These are phyloP conservation scores for Xerocomellus amylosporus DNA, from an alignment of 768 basidiomycete genomes.

Conservation along the genomic window DNA sequence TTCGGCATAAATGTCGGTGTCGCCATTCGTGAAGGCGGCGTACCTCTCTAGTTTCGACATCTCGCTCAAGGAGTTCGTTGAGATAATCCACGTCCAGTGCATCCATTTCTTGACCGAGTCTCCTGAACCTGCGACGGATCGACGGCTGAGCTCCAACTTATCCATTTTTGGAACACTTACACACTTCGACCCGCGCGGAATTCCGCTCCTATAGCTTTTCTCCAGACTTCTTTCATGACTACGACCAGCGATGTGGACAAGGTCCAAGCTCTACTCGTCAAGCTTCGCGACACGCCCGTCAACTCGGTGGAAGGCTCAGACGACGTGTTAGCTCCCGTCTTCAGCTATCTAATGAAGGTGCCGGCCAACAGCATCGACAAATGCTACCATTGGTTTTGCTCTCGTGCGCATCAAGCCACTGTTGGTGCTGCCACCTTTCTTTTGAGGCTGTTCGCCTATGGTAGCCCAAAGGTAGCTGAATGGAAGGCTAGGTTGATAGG, in stretches of 20 bases:
- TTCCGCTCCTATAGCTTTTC: neutral
- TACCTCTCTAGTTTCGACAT: constrained; percentile 67
- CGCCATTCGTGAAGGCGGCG: constrained; percentile 6
- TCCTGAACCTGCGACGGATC: too few species aligned
- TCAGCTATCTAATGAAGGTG: constrained; percentile 51
- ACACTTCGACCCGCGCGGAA: neutral
- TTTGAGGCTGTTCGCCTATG: constrained; percentile 78
- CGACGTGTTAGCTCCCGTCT: constrained; percentile 47
- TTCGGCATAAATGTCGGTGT: constrained; percentile 1
- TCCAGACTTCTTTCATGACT: constrained; percentile 21
- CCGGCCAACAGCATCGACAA: constrained; percentile 38
- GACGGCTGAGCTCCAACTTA: constrained; percentile 6
- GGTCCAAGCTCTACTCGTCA: constrained; percentile 49
- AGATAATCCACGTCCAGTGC: constrained; percentile 51
- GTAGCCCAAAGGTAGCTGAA: constrained; percentile 49
- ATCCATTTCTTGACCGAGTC: constrained; percentile 45
- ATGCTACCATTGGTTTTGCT: constrained; percentile 79
- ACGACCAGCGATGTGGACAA: constrained; percentile 29
- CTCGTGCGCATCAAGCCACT: constrained; percentile 51
- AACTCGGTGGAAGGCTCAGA: constrained; percentile 49
- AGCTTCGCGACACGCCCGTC: constrained; percentile 57
- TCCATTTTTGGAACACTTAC: constrained; percentile 16
- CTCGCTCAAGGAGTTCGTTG: constrained; percentile 58
- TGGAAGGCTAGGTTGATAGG: constrained; percentile 60
- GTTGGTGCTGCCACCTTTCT: constrained; percentile 76